These are phyloP conservation scores for Chamaenerion angustifolium DNA, from an alignment of 345 rosid genomes.

Conservation along the genomic window DNA sequence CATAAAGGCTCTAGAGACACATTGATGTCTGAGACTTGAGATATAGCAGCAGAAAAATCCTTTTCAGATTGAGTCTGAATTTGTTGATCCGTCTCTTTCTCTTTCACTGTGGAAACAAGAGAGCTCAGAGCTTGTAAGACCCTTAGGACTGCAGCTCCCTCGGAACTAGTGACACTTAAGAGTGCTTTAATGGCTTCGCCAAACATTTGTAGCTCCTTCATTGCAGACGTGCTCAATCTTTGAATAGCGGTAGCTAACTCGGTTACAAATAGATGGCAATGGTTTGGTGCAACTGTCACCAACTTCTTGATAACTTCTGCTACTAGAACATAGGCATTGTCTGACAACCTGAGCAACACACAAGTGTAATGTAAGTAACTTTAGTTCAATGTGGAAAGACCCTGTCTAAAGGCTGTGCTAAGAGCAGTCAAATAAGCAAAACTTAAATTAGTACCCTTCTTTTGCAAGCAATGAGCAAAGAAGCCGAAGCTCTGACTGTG, in stretches of 20 bases:
- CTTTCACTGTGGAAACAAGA: conserved; percentile 39
- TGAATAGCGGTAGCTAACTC: conserved; percentile 72
- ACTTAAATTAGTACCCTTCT: conserved; percentile 51
- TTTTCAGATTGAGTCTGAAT: conserved; percentile 35
- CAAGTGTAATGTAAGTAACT: too few relatives aligned
- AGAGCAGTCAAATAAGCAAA: too few relatives aligned
- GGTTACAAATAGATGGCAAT: conserved; percentile 63
- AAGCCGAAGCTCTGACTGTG: conserved; percentile 64
- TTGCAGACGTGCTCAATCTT: conserved; percentile 60
- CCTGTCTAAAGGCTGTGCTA: too few relatives aligned
- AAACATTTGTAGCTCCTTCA: conserved; percentile 60
- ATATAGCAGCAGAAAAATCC: conserved; percentile 46
- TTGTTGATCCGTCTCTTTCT: conserved; percentile 44
- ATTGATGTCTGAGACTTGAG: conserved; percentile 55
- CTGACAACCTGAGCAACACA: conserved; percentile 59
- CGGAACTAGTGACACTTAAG: conserved; percentile 58
- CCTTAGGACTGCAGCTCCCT: conserved; percentile 88
- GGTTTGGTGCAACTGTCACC: conserved; percentile 67
- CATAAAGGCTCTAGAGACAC: conserved; percentile 80
- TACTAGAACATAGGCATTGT: conserved; percentile 73
- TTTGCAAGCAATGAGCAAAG: conserved; percentile 89
- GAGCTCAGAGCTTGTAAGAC: conserved; percentile 84
- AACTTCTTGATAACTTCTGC: conserved; percentile 86
- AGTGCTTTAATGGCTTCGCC: conserved; percentile 79
- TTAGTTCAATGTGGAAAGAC: too few relatives aligned